phyloP scores from a whole-genome alignment of 805 yeast genomes.

The Candida montana region DNA sequence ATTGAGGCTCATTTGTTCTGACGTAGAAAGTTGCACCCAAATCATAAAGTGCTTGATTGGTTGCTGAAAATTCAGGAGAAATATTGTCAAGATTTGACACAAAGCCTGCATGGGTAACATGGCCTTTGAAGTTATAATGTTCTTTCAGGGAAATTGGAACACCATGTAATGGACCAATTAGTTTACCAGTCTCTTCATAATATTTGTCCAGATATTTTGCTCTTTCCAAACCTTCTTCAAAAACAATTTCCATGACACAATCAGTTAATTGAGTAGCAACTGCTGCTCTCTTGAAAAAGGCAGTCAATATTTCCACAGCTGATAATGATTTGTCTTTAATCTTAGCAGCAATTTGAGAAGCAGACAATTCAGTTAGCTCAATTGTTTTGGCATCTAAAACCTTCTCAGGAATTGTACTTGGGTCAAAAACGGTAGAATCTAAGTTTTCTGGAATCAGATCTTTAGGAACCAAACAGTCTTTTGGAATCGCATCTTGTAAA shows the following conservation, averaged over 20 bases:
- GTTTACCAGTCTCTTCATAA: constrained; percentile 40
- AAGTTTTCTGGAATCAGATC: constrained; percentile 19
- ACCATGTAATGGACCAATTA: constrained; percentile 66
- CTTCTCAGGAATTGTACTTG: constrained; percentile 18
- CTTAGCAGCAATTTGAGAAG: constrained; percentile 17
- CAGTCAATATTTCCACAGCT: constrained; percentile 17
- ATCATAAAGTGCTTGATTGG: constrained; percentile 35
- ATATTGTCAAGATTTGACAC: constrained; percentile 46
- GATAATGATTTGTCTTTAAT: constrained; percentile 16
- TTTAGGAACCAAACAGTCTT: constrained; percentile 19
- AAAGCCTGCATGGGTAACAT: constrained; percentile 55
- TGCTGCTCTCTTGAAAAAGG: constrained; percentile 43
- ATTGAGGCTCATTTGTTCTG: constrained; percentile 65
- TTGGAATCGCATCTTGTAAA: constrained; percentile 17
- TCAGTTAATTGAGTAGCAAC: constrained; percentile 60
- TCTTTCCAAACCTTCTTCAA: constrained; percentile 54
- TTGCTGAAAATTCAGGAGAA: constrained; percentile 40
- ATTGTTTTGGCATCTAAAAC: constrained; percentile 17
- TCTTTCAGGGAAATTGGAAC: constrained; percentile 66
- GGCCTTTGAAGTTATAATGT: constrained; percentile 50
- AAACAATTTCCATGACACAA: constrained; percentile 55
- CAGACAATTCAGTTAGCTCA: constrained; percentile 19
- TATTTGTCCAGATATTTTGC: constrained; percentile 56
- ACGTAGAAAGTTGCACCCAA: constrained; percentile 50
- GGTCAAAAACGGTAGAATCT: constrained; percentile 19